Conservation (phyloP, 2,329 filamentous ascomycete genomes). For the Cadophora luteo-olivacea region DNA sequence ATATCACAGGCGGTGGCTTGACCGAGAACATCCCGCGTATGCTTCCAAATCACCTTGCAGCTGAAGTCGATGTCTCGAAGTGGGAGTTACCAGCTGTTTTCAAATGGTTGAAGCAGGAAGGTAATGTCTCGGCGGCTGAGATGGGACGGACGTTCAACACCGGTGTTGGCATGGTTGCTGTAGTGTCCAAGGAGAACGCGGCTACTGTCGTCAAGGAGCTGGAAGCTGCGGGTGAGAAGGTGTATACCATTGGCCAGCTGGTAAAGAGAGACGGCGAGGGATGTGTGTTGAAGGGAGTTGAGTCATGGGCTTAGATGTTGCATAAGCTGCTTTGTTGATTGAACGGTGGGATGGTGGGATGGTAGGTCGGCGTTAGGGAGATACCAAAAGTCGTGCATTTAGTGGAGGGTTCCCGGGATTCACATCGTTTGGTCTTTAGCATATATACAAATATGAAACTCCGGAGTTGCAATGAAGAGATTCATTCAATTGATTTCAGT, state of each 20-base stretch:
- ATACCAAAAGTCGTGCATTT: slow-evolving; percentile 34
- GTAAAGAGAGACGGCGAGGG: slow-evolving; percentile 62
- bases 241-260: slow-evolving; percentile 78
- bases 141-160: slow-evolving; percentile 96
- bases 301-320: slow-evolving; percentile 40
- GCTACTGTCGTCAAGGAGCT: slow-evolving; percentile 66
- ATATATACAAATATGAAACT: neutral
- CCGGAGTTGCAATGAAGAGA: too few species aligned
- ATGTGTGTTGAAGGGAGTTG: slow-evolving; percentile 67
- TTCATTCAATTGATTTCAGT: too few species aligned
- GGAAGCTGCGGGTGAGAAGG: slow-evolving; percentile 73
- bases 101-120: slow-evolving; percentile 78
- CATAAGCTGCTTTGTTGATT: neutral
- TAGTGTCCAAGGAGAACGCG: slow-evolving; percentile 71
- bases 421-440: neutral
- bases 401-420: neutral
- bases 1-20: slow-evolving; percentile 95
- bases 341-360: neutral
- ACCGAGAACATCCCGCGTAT: slow-evolving; percentile 94
- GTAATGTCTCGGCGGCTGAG: slow-evolving; percentile 76
- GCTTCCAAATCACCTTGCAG: slow-evolving; percentile 77
- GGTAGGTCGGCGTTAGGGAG: slow-evolving; percentile 27
- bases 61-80: slow-evolving; percentile 76
- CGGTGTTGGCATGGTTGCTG: slow-evolving; percentile 91
- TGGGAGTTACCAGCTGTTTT: slow-evolving; percentile 85